Percentiles rank a stretch among this genome's conserved stretches.
These are phyloP conservation scores for Mycena sanguinolenta DNA, from an alignment of 768 basidiomycete genomes.

Conservation along the genomic window DNA sequence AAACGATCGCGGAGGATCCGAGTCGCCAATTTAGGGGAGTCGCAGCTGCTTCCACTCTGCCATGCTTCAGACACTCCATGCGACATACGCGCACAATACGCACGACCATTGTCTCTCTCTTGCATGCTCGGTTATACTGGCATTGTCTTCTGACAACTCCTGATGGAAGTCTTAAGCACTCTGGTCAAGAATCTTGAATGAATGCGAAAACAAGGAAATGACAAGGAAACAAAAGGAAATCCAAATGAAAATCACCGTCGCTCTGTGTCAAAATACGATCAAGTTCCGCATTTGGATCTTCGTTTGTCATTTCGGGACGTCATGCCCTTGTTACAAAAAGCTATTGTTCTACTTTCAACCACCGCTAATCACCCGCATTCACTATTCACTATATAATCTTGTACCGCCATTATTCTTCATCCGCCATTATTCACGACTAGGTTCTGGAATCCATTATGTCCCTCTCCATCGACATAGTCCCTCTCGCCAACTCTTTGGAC, in stretches of 20 bases:
- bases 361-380: slow-evolving; percentile 28
- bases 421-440: slow-evolving; percentile 34
- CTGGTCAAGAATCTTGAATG: not conserved
- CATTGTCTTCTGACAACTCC: slow-evolving; percentile 11
- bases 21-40: too few relatives aligned
- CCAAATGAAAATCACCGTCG: slow-evolving; percentile 26
- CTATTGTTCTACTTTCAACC: slow-evolving; percentile 45
- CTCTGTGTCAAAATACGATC: slow-evolving; percentile 20
- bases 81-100: not conserved
- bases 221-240: slow-evolving; percentile 26
- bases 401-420: slow-evolving; percentile 35
- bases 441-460: slow-evolving; percentile 69
- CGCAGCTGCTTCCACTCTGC: too few relatives aligned
- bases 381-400: slow-evolving; percentile 40
- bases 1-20: too few relatives aligned
- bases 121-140: not conserved
- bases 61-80: not conserved
- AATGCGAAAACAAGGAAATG: not conserved
- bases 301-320: slow-evolving; percentile 24
- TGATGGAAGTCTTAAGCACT: not conserved
- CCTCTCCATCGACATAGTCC: slow-evolving; percentile 73
- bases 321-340: slow-evolving; percentile 30
- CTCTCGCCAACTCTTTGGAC: slow-evolving; percentile 67
- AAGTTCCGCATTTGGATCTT: slow-evolving; percentile 11
- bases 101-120: not conserved